phyloP scores from a whole-genome alignment of 768 basidiomycete species.

The Chalciporus piperatus region DNA sequence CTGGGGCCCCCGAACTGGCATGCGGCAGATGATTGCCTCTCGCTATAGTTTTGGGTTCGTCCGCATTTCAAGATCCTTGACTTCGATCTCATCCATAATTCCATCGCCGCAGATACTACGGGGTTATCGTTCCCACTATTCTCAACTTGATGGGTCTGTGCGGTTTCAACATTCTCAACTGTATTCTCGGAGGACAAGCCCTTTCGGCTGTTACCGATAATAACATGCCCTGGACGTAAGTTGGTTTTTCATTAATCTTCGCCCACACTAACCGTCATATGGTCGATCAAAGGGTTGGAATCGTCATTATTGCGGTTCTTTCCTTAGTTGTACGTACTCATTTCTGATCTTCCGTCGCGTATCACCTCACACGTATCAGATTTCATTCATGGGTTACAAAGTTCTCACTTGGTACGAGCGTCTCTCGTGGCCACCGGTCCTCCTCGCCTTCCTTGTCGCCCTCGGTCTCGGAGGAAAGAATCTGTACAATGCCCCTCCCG shows the following conservation, averaged over 20 bases:
- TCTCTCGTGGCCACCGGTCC: constrained; percentile 71
- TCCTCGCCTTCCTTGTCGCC: constrained; percentile 70
- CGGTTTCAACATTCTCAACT: constrained; percentile 65
- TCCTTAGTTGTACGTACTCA: constrained; percentile 52
- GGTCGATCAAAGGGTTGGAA: constrained; percentile 58
- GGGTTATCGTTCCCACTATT: constrained; percentile 47
- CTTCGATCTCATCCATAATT: constrained; percentile 11
- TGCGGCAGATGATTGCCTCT: constrained; percentile 79
- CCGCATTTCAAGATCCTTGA: constrained; percentile 34
- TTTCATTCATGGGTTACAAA: constrained; percentile 66
- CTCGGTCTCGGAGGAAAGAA: constrained; percentile 75
- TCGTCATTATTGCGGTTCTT: constrained; percentile 70
- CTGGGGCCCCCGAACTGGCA: constrained; percentile 77
- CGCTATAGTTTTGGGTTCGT: constrained; percentile 54
- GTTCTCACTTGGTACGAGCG: constrained; percentile 72
- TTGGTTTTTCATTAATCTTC: constrained; percentile 9
- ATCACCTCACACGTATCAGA: constrained; percentile 28
- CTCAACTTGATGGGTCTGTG: constrained; percentile 59
- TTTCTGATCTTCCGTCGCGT: not conserved
- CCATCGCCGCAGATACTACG: constrained; percentile 44
- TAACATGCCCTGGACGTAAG: constrained; percentile 50
- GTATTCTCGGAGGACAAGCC: constrained; percentile 68
- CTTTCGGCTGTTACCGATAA: constrained; percentile 54
- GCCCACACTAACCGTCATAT: constrained; percentile 4
- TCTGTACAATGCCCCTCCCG: constrained; percentile 45